phyloP scores from a whole-genome alignment of 495 filamentous ascomycete genomes.

The Podospora didyma region DNA sequence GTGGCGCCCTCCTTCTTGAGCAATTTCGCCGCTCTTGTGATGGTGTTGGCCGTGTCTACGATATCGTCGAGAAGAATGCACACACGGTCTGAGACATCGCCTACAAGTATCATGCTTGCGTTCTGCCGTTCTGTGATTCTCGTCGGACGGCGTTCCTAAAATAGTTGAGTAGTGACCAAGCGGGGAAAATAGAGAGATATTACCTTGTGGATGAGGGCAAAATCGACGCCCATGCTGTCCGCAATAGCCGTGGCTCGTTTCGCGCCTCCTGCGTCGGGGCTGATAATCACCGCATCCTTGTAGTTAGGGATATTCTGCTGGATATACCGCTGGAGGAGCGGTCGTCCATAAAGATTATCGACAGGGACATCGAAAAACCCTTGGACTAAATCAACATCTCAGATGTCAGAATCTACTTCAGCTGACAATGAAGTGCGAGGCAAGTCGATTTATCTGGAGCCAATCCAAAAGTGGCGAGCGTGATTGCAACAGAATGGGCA shows the following conservation, averaged over 20 bases:
- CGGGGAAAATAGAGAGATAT: slow-evolving; percentile 36
- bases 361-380: slow-evolving; percentile 98
- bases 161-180: slow-evolving; percentile 24
- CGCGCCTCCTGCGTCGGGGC: slow-evolving; percentile 92
- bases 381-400: slow-evolving; percentile 43
- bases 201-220: slow-evolving; percentile 98
- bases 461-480: no score
- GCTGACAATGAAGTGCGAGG: no score
- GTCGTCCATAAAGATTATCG: slow-evolving; percentile 89
- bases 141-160: slow-evolving; percentile 88
- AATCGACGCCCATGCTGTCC: slow-evolving; percentile 84
- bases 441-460: no score
- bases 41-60: slow-evolving; percentile 93
- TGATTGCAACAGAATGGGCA: slow-evolving; percentile 1
- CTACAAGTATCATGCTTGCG: slow-evolving; percentile 98
- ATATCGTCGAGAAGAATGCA: slow-evolving; percentile 93
- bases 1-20: slow-evolving; percentile 90
- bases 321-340: slow-evolving; percentile 86
- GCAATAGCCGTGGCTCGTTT: slow-evolving; percentile 97
- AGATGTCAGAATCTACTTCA: slow-evolving; percentile 9
- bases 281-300: slow-evolving; percentile 87
- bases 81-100: slow-evolving; percentile 74
- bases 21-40: slow-evolving; percentile 93
- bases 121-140: slow-evolving; percentile 87
- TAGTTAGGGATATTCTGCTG: slow-evolving; percentile 80